phyloP scores from a whole-genome alignment of 441 rosid species.

The Gossypium davidsonii region DNA sequence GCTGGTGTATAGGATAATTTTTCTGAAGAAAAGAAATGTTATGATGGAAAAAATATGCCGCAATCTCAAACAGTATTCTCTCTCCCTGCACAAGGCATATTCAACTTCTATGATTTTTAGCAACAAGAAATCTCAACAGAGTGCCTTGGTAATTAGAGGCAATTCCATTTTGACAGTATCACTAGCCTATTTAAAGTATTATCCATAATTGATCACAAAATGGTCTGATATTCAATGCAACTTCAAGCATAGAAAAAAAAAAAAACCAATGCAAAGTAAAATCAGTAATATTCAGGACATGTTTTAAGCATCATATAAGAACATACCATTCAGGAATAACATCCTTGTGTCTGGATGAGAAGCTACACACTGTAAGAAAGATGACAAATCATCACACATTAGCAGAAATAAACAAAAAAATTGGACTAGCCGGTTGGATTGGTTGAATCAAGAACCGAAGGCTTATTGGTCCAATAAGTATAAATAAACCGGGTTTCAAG shows the following conservation, averaged over 20 bases:
- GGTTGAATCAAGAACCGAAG: not conserved
- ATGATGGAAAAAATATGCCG: too few species aligned
- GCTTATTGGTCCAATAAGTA: not conserved
- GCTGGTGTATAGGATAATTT: too few species aligned
- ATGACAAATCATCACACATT: constrained; percentile 11
- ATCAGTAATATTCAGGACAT: not conserved
- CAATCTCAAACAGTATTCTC: not conserved
- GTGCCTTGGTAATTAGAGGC: not conserved
- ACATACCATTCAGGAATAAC: constrained; percentile 89
- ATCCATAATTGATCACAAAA: not conserved
- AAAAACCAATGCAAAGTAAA: not conserved
- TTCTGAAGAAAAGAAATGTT: too few species aligned
- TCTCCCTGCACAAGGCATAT: not conserved
- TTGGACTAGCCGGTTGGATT: not conserved
- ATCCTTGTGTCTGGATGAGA: constrained; percentile 96
- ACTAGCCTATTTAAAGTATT: not conserved
- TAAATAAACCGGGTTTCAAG: not conserved
- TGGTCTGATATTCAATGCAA: not conserved
- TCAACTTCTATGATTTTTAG: not conserved
- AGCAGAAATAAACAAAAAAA: constrained; percentile 1
- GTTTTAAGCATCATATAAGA: constrained; percentile 19
- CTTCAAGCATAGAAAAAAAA: not conserved
- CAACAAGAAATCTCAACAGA: not conserved
- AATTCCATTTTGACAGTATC: not conserved
- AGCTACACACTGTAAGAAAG: constrained; percentile 80